These are phyloP conservation scores for Tulasnella sp. DNA, from an alignment of 768 basidiomycete species.

Conservation along the genomic window DNA sequence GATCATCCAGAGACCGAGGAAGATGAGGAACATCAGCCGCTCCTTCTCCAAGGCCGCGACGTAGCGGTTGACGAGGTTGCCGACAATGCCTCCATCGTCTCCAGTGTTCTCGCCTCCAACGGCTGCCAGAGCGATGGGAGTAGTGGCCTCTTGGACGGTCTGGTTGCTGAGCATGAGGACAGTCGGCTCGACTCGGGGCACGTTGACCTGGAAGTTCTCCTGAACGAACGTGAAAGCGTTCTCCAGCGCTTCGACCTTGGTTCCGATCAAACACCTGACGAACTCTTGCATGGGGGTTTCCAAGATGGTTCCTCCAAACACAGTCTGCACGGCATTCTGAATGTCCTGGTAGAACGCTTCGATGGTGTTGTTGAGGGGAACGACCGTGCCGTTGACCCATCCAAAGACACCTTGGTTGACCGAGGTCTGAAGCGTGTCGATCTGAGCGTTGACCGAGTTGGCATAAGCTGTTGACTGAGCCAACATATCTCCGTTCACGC, in stretches of 20 bases:
- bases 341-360: constrained; percentile 85
- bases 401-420: constrained; percentile 90
- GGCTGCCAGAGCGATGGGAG: constrained; percentile 75
- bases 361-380: constrained; percentile 83
- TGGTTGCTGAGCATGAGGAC: constrained; percentile 75
- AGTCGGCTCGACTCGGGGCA: constrained; percentile 75
- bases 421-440: constrained; percentile 68
- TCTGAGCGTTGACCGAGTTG: constrained; percentile 68
- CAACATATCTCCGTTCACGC: constrained; percentile 82
- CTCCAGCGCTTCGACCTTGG: constrained; percentile 85
- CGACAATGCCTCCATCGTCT: constrained; percentile 60
- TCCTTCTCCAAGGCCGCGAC: constrained; percentile 74
- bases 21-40: constrained; percentile 78
- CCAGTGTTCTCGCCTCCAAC: constrained; percentile 62
- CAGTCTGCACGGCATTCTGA: constrained; percentile 70
- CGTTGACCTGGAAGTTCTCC: constrained; percentile 77
- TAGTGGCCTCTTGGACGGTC: constrained; percentile 71
- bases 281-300: constrained; percentile 84
- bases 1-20: constrained; percentile 80
- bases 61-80: constrained; percentile 73
- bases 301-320: constrained; percentile 86
- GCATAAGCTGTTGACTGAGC: constrained; percentile 81
- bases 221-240: constrained; percentile 89
- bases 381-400: constrained; percentile 92
- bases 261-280: constrained; percentile 86